Evolutionary conservation across 2,329 filamentous ascomycete genomes (phyloP).

Genomic region (Coniochaeta pulveracea): DNA sequence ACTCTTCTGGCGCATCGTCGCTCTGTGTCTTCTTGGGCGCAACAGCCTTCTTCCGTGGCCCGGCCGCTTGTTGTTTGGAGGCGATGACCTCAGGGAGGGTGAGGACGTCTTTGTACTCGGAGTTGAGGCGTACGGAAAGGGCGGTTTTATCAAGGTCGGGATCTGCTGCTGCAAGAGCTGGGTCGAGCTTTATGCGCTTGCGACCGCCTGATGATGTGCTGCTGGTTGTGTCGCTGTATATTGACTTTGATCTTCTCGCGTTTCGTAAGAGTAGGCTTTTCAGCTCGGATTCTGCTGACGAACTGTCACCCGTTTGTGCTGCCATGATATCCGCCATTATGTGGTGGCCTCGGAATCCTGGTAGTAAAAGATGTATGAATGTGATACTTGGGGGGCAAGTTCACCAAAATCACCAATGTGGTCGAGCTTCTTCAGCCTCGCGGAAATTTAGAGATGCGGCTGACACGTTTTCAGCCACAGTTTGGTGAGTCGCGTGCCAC

Average conservation of each 20-base stretch:
- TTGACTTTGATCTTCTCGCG: constrained; percentile 25
- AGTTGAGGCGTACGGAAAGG: constrained; percentile 47
- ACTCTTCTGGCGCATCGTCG: constrained; percentile 21
- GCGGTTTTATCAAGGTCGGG: constrained; percentile 28
- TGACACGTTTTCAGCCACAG: constrained; percentile 2
- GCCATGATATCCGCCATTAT: constrained; percentile 11
- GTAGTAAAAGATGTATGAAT: neutral
- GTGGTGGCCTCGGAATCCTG: neutral
- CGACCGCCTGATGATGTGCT: constrained; percentile 6
- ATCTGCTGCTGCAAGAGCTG: constrained; percentile 23
- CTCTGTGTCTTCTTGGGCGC: constrained; percentile 29
- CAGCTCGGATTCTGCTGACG: constrained; percentile 16
- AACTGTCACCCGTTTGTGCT: constrained; percentile 17
- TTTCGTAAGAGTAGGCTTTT: constrained; percentile 27
- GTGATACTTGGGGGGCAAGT: neutral
- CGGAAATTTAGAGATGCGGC: constrained; percentile 4
- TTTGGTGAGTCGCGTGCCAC: too few species aligned
- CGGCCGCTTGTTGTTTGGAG: constrained; percentile 58
- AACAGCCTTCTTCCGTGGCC: constrained; percentile 40
- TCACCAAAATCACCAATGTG: neutral
- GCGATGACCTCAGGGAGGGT: constrained; percentile 69
- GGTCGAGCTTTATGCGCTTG: constrained; percentile 23
- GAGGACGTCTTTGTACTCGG: constrained; percentile 69
- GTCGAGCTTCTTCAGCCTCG: constrained; percentile 1
- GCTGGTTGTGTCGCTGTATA: constrained; percentile 21